Conservation (phyloP, 164 flowering plant genomes). For the Nymphaea colorata region DNA sequence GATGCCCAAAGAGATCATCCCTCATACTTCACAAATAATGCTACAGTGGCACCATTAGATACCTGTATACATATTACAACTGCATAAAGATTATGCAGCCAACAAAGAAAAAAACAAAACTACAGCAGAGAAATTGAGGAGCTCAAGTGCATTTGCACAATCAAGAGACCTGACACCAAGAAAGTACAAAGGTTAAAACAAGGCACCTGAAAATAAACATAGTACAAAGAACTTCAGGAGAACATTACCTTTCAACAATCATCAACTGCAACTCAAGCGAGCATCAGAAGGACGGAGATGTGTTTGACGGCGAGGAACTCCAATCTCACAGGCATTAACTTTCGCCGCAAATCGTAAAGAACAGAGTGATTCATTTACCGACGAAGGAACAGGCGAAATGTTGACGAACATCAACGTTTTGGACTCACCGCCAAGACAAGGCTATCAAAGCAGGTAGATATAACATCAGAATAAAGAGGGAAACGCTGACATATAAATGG, state of each 20-base stretch:
- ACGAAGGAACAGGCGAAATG: slow-evolving; percentile 78
- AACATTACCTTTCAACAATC: not conserved
- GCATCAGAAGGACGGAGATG: slow-evolving; percentile 41
- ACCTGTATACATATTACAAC: not conserved
- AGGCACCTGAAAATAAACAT: too few species aligned
- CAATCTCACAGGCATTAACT: slow-evolving; percentile 94
- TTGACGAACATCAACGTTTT: slow-evolving; percentile 96
- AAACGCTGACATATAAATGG: not conserved
- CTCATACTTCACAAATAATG: not conserved
- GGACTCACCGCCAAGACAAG: slow-evolving; percentile 95
- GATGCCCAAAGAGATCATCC: not conserved
- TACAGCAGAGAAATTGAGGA: not conserved
- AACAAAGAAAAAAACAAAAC: not conserved
- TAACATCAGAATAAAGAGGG: not conserved
- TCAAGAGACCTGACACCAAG: too few species aligned
- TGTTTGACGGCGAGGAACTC: slow-evolving; percentile 72
- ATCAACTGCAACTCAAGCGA: slow-evolving; percentile 64
- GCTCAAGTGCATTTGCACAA: too few species aligned
- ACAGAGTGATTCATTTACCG: slow-evolving; percentile 75
- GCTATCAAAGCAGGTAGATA: slow-evolving; percentile 26
- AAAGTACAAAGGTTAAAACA: too few species aligned
- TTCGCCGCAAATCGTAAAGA: slow-evolving; percentile 88
- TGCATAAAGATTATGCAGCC: not conserved
- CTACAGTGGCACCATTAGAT: too few species aligned
- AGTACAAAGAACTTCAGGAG: not conserved